Conservation (phyloP, 805 yeast species). For the Candida insectorum region DNA sequence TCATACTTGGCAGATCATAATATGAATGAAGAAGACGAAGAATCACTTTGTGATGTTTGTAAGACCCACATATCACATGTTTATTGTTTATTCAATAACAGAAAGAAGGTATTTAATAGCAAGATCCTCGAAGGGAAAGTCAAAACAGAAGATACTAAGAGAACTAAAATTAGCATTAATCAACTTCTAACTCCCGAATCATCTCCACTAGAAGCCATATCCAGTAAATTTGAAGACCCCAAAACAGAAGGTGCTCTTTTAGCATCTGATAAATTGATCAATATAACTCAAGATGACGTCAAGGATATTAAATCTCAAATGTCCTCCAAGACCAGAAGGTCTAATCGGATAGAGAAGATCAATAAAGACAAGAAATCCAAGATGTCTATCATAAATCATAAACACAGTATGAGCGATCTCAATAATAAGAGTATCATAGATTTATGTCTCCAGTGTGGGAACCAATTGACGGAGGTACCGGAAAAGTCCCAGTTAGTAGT, state of each 20-base stretch:
- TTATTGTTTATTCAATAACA: constrained; percentile 39
- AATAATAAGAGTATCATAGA: constrained; percentile 21
- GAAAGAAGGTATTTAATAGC: constrained; percentile 8
- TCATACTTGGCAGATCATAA: constrained; percentile 10
- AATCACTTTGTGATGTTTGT: constrained; percentile 47
- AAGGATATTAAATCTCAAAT: constrained; percentile 6
- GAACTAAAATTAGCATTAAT: constrained; percentile 14
- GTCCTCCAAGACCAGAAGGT: constrained; percentile 7
- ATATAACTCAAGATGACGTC: constrained; percentile 1
- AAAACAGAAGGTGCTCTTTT: background rate
- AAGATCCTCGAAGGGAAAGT: background rate
- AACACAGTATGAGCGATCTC: constrained; percentile 18
- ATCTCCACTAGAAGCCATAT: constrained; percentile 24
- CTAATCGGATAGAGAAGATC: constrained; percentile 6
- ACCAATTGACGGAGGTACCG: constrained; percentile 1
- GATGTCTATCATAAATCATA: constrained; percentile 9
- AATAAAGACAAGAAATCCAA: constrained; percentile 5
- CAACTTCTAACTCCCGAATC: constrained; percentile 37
- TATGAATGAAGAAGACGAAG: constrained; percentile 35
- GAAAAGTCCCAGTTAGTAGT: constrained; percentile 5
- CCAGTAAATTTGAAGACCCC: constrained; percentile 1
- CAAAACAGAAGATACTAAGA: background rate
- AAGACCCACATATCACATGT: constrained; percentile 46
- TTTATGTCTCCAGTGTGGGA: constrained; percentile 29
- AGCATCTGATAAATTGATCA: background rate